Conservation (phyloP, 208 protist genomes). For the Jaenimonas drosophilae region DNA sequence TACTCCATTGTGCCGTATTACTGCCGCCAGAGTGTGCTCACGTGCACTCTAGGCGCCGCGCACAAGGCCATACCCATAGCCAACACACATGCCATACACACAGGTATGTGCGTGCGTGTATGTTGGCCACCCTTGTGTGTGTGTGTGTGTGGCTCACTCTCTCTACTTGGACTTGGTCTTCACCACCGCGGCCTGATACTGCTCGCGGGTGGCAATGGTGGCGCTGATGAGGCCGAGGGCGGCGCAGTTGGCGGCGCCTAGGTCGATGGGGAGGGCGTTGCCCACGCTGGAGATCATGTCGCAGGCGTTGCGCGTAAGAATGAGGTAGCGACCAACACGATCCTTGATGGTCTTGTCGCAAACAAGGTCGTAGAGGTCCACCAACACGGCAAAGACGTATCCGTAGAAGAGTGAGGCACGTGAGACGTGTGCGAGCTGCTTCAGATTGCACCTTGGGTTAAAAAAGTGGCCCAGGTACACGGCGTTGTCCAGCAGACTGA, state of each 20-base stretch:
- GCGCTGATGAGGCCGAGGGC: slow-evolving; percentile 60
- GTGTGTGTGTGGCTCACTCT: neutral
- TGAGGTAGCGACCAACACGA: slow-evolving; percentile 20
- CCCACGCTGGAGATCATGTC: slow-evolving; percentile 60
- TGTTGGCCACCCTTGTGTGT: neutral
- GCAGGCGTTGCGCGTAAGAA: slow-evolving; percentile 51
- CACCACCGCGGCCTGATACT: slow-evolving; percentile 17
- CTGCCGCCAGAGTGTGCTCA: no score
- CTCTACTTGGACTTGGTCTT: slow-evolving; percentile 10
- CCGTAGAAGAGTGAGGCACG: slow-evolving; percentile 53
- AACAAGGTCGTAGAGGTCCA: slow-evolving; percentile 52
- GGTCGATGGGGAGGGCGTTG: slow-evolving; percentile 29
- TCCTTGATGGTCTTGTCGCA: slow-evolving; percentile 19
- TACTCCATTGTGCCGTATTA: no score
- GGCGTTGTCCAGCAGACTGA: slow-evolving; percentile 74
- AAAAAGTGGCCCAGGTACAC: slow-evolving; percentile 50
- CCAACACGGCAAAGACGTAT: slow-evolving; percentile 42
- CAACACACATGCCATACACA: no score
- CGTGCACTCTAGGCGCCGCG: no score
- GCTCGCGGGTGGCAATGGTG: slow-evolving; percentile 47
- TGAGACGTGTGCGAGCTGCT: slow-evolving; percentile 22
- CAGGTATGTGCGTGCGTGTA: neutral
- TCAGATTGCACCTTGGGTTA: slow-evolving; percentile 10
- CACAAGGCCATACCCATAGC: no score
- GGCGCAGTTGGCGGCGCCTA: slow-evolving; percentile 24